These are phyloP conservation scores for Aspergillus baeticus DNA, from an alignment of 495 filamentous ascomycete species.

Conservation along the genomic window DNA sequence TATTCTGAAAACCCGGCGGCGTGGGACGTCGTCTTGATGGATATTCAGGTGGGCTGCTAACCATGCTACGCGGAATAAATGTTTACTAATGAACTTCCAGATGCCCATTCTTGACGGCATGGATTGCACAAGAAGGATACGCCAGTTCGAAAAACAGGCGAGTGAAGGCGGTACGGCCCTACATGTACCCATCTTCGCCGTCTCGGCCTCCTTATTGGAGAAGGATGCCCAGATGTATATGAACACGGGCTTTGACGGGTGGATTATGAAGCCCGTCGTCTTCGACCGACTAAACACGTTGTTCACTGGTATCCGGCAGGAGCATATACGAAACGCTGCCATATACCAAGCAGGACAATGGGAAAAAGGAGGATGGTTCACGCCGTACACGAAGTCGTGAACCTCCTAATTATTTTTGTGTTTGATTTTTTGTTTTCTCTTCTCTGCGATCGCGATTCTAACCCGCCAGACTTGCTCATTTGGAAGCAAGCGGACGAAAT, in stretches of 20 bases:
- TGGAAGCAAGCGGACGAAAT: background rate
- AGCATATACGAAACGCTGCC: constrained; percentile 41
- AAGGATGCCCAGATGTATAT: constrained; percentile 67
- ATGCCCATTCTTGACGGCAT: constrained; percentile 95
- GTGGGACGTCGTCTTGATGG: constrained; percentile 93
- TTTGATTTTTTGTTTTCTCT: background rate
- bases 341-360: constrained; percentile 62
- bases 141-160: constrained; percentile 59
- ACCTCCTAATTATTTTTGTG: background rate
- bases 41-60: constrained; percentile 85
- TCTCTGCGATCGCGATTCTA: background rate
- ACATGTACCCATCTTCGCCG: constrained; percentile 80
- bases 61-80: background rate
- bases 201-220: constrained; percentile 84
- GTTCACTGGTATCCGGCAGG: constrained; percentile 57
- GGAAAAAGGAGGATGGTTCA: constrained; percentile 73
- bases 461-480: background rate
- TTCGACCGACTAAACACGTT: constrained; percentile 62
- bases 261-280: constrained; percentile 78
- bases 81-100: constrained; percentile 38
- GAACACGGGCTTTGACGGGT: constrained; percentile 85
- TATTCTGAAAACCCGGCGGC: constrained; percentile 57
- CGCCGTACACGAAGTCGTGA: background rate
- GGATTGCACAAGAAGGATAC: constrained; percentile 78
- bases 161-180: constrained; percentile 39